Base-by-base conservation (phyloP, 306 rosid species). In the apple (Malus domestica) region DNA sequence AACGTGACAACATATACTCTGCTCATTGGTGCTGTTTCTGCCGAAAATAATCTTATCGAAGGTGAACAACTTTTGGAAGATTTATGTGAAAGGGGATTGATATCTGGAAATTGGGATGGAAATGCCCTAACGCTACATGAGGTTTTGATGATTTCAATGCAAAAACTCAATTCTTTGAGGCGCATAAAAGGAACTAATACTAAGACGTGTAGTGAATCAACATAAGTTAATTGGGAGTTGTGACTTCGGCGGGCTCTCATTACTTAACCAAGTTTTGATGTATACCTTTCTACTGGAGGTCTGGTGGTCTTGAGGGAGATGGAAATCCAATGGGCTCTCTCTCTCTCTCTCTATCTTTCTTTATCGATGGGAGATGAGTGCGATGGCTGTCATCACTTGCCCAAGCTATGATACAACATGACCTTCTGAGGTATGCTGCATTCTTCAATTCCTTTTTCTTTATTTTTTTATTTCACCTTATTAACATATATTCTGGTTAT, bases 51-150 rank as follows among this genome's bases (percentile, higher is more conserved):
- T 80, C 74, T 60, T 35, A 51, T 29, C 30, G 76, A 82, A 69
- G 83, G 88, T 67, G 84, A 87, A 80, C 73, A 73, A 74, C 82
- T 91, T 80, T 67, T 91, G 79, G 78, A 70, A 80, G 93, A 91
- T 73, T 71, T 91, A 76, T 82, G 72, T 73, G 83, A 75, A 27
- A 87, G 88, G 81, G 92, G 84, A 68, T 74, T 89, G 82, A 67
- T 85, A 76, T 55, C 79, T 67, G 74, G 80, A 75, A 82, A 84
- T 83, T 69, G 69, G 71, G 73, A 15, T 74, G 84, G 78, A 73
- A 78, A 83, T 33, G 75, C 84, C 2, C 55, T 82, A 75, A 72
- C 29, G 60, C 64, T 82, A 70, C 61, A 82, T 45, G 86, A 84
- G 70, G 35, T 80, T 27, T 78, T 89, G 81, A 74, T 62, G 65